Base-by-base conservation (phyloP, 257 asterid genomes). In the Capsicum baccatum region DNA sequence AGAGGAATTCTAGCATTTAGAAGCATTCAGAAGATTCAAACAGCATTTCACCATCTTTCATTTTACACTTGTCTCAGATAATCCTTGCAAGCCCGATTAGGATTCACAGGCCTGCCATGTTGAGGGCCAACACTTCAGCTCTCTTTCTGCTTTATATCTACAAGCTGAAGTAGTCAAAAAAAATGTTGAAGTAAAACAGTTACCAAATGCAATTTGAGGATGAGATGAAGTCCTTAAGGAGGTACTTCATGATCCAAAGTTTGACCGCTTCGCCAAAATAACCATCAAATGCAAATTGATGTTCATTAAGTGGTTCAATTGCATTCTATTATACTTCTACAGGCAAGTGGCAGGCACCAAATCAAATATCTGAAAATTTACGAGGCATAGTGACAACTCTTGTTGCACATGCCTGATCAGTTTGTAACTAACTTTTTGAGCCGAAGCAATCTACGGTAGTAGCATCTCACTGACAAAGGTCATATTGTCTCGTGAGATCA, bases 401-500 rank as follows among this genome's bases (percentile, higher is more conserved):
- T 48, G 4, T 52, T 52, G 19, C 26, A 74, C 80, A 50, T 74
- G 21, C 57, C 79, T 44, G 37, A 44, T 15, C 63, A 52, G 81
- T 12, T 19, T 74, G 21, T 26, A 50, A 21, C 57, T 3, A 74
- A 48, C 59, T 47, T 48, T 6, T 19, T 47, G n/a, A 48, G 44
- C 12, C 8, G 19, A 50, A 50, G 44, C 8, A 48, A 47, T 74
- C 19, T 14, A 9, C 21, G 63, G 1, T 64, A 74, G 19, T 50
- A 21, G 81, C 60, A 74, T 74, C 81, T 74, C 62, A 74, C 26
- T 74, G 80, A 21, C 60, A 50, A 50, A 19, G 48, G 44, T 2
- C 81, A 74, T 74, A 12, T 13, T 14, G 15, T 82, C 79, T 50
- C 19, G 33, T 50, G 54, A 66, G 60, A 26, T 89, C 89, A 88